Base-by-base conservation (phyloP, 83 land plant genomes). In the Picea engelmannii region DNA sequence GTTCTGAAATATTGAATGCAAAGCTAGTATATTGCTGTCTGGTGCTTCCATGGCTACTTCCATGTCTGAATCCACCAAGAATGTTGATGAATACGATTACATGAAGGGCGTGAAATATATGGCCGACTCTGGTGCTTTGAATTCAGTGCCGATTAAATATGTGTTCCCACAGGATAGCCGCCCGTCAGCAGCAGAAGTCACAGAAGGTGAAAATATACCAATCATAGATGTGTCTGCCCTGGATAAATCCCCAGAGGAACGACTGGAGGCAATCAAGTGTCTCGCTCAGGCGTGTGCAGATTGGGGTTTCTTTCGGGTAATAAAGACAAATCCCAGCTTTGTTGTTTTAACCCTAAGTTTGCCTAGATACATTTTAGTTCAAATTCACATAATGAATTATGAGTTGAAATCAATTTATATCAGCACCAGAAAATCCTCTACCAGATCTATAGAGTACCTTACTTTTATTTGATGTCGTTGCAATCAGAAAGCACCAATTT, bases 231-330 rank as follows among this genome's bases (percentile, higher is more conserved):
- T n/a, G n/a, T n/a, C n/a, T n/a, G n/a, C n/a, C n/a, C n/a, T n/a
- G n/a, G n/a, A n/a, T n/a, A n/a, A n/a, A n/a, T n/a, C n/a, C n/a
- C 58, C n/a, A 73, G 20, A 75, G n/a, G 69, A 87, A 21, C 85
- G 88, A 2, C 66, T 71, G 25, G 52, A 82, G 64, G 65, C 62
- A 62, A 78, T 89, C 69, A 68, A 66, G 4, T 66, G 79, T 20
- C 89, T 91, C 9, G 88, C 79, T 31, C 59, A 78, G 60, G 94
- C 94, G 24, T 90, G 92, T 64, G 78, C 78, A 23, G 85, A 88
- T 2, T 92, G 90, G 90, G 94, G 94, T 23, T 90, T 92, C 84
- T 90, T 92, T 80, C 55, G 64, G 86, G 94, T 92, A 86, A 12
- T 44, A 49, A 49, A 8, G 11, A 2, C 10, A 7, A 49, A 49